These are phyloP conservation scores for Puccinia polysora DNA, from an alignment of 1,284 basidiomycete genomes.

Conservation along the genomic window DNA sequence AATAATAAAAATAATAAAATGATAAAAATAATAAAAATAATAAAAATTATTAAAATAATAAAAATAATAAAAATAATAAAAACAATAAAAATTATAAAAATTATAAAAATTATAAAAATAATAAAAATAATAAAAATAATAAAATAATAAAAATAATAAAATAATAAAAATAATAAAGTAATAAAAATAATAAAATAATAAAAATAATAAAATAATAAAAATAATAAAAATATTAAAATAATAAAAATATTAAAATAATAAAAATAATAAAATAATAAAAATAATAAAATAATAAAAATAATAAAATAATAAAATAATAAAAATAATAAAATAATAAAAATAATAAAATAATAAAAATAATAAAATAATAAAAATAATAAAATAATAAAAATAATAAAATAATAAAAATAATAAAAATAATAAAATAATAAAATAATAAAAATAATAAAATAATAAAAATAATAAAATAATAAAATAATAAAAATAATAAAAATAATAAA, in stretches of 20 bases:
- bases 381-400: neutral
- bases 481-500: neutral
- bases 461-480: neutral
- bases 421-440: neutral
- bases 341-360: neutral
- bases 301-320: neutral
- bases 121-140: neutral
- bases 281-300: neutral
- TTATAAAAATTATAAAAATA: neutral
- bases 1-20: neutral
- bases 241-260: neutral
- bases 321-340: neutral
- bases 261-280: neutral
- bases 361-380: neutral
- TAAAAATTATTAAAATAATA: no score
- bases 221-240: slow-evolving; percentile 3
- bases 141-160: neutral
- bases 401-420: neutral
- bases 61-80: no score
- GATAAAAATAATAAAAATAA: no score
- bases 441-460: neutral
- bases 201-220: neutral
- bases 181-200: neutral
- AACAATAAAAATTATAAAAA: no score
- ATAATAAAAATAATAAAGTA: neutral